Percentiles rank a stretch among this genome's conserved stretches.
Conservation (phyloP, 768 basidiomycete genomes). For the Podaxis mareebaensis region DNA sequence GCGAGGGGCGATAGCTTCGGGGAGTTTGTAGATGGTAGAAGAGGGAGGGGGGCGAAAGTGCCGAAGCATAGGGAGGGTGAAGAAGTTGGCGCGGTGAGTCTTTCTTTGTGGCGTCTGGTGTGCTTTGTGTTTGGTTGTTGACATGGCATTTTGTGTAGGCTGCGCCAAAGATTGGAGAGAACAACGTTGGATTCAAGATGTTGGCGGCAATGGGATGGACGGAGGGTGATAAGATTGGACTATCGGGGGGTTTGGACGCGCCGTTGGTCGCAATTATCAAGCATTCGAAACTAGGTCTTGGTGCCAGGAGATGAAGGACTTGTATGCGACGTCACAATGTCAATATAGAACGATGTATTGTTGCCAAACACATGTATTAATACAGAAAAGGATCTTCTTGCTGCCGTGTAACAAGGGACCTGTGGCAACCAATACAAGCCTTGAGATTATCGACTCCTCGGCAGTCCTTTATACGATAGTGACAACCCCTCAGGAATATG, state of each 20-base stretch:
- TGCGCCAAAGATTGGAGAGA: slow-evolving; percentile 77
- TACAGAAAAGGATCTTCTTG: too few relatives aligned
- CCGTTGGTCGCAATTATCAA: slow-evolving; percentile 88
- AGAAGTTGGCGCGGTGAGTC: slow-evolving; percentile 75
- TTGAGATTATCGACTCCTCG: too few relatives aligned
- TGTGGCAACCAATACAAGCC: too few relatives aligned
- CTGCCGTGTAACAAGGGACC: too few relatives aligned
- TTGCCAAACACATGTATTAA: too few relatives aligned
- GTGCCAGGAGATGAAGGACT: slow-evolving; percentile 47
- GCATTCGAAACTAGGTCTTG: slow-evolving; percentile 81
- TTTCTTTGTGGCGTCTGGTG: not conserved
- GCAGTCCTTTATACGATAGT: too few relatives aligned
- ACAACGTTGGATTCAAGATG: slow-evolving; percentile 88
- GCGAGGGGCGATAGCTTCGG: slow-evolving; percentile 36
- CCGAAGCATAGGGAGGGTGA: slow-evolving; percentile 79
- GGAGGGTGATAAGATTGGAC: slow-evolving; percentile 78
- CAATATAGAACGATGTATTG: too few relatives aligned
- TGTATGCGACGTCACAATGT: too few relatives aligned
- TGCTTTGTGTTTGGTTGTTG: not conserved
- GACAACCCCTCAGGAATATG: too few relatives aligned
- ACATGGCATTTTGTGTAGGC: slow-evolving; percentile 39
- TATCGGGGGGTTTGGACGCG: slow-evolving; percentile 62
- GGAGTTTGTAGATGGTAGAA: slow-evolving; percentile 30
- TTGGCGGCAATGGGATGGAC: slow-evolving; percentile 90
- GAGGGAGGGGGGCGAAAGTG: slow-evolving; percentile 23